Conservation (phyloP, 768 basidiomycete species). For the Leucocoprinus sp. region DNA sequence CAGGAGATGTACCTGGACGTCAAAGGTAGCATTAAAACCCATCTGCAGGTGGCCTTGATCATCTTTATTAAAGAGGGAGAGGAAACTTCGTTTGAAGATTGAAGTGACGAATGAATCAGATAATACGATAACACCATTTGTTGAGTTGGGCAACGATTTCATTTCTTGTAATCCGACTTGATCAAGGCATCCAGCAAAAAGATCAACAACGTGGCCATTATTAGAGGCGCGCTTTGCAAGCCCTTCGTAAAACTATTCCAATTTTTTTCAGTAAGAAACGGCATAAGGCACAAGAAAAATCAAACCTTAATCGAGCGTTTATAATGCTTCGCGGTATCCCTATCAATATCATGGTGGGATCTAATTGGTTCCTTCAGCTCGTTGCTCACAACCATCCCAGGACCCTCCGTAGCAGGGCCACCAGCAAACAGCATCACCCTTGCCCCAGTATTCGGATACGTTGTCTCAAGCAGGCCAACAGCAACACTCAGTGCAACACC, state of each 20-base stretch:
- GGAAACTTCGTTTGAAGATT: slow-evolving; percentile 98
- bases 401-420: slow-evolving; percentile 93
- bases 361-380: slow-evolving; percentile 97
- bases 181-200: slow-evolving; percentile 96
- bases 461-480: slow-evolving; percentile 85
- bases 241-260: slow-evolving; percentile 81
- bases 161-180: slow-evolving; percentile 97
- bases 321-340: slow-evolving; percentile 94
- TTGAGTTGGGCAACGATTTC: slow-evolving; percentile 92
- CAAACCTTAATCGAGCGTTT: slow-evolving; percentile 90
- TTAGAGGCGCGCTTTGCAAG: slow-evolving; percentile 88
- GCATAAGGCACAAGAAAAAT: slow-evolving; percentile 12
- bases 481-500: slow-evolving; percentile 93
- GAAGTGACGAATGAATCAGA: slow-evolving; percentile 97
- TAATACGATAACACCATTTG: slow-evolving; percentile 92
- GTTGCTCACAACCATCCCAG: slow-evolving; percentile 92
- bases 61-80: slow-evolving; percentile 87
- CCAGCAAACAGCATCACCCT: slow-evolving; percentile 95
- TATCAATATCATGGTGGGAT: slow-evolving; percentile 97
- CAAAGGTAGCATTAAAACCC: slow-evolving; percentile 99
- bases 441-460: slow-evolving; percentile 93
- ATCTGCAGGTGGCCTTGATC: slow-evolving; percentile 87
- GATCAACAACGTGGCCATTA: slow-evolving; percentile 91
- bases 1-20: slow-evolving; percentile 66
- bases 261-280: background rate